Conservation (phyloP, 148 eudicot species). For the Oxyria digyna region DNA sequence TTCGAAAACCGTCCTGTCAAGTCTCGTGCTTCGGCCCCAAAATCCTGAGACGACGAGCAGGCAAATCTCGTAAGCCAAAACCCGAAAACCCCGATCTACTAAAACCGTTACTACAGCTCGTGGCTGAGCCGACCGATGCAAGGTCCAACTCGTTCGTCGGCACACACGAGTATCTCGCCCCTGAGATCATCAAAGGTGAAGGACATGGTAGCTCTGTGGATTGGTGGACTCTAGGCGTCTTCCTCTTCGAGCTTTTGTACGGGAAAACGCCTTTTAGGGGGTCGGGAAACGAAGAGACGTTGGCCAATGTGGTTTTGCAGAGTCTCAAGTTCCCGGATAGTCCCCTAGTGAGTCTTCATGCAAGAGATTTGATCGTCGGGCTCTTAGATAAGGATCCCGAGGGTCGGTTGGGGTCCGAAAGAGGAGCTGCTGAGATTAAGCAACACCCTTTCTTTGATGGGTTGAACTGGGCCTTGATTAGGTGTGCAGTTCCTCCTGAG, state of each 20-base stretch:
- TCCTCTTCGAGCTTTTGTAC: conserved; percentile 81
- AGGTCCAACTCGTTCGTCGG: conserved; percentile 92
- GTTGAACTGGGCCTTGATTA: conserved; percentile 83
- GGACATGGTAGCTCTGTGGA: conserved; percentile 96
- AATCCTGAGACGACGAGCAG: conserved; percentile 16
- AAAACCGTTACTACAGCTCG: conserved; percentile 57
- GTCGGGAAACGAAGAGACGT: conserved; percentile 67
- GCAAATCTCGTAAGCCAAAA: conserved; percentile 37
- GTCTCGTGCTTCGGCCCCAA: conserved; percentile 77
- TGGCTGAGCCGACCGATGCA: conserved; percentile 86
- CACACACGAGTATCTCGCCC: conserved; percentile 89
- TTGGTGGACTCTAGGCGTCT: conserved; percentile 92
- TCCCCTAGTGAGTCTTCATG: conserved; percentile 76
- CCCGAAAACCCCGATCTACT: conserved; percentile 32
- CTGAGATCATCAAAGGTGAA: conserved; percentile 82
- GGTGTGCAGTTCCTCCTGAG: conserved; percentile 76
- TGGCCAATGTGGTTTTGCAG: conserved; percentile 74
- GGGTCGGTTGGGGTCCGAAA: conserved; percentile 57
- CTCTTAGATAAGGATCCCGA: conserved; percentile 79
- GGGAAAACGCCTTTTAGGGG: conserved; percentile 89
- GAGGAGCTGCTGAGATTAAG: conserved; percentile 90
- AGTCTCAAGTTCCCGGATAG: conserved; percentile 59
- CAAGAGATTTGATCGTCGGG: conserved; percentile 58
- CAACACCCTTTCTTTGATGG: conserved; percentile 87
- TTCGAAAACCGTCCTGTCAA: conserved; percentile 66